Conservation (phyloP, 176 grass and related monocot species). For the Zea luxurians region DNA sequence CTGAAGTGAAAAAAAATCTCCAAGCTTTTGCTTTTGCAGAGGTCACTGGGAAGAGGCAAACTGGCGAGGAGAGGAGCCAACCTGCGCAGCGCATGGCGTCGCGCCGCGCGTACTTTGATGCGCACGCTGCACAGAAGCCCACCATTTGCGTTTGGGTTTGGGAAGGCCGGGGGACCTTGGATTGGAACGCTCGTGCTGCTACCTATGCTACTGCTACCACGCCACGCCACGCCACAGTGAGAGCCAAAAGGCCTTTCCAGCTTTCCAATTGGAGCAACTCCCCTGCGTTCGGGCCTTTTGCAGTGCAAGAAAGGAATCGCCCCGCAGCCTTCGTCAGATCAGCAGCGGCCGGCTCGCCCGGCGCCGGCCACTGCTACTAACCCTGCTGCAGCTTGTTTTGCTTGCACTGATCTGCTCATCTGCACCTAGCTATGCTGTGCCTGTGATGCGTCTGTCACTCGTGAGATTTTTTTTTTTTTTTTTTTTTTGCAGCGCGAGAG, state of each 20-base stretch:
- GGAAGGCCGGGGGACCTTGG: not conserved
- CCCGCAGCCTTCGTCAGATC: conserved; percentile 19
- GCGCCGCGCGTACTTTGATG: conserved; percentile 35
- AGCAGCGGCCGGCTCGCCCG: not conserved
- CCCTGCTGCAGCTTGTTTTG: conserved; percentile 27
- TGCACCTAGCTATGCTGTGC: no score
- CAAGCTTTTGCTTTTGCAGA: not conserved
- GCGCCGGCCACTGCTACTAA: not conserved
- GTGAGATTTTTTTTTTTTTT: not conserved
- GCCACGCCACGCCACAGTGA: not conserved
- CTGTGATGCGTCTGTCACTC: no score
- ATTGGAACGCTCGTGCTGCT: not conserved
- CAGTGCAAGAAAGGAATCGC: conserved; percentile 42
- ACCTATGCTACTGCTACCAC: not conserved
- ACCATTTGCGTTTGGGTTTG: not conserved
- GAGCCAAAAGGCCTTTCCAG: conserved; percentile 20
- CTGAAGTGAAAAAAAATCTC: not conserved
- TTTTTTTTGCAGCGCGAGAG: not conserved
- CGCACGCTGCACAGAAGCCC: not conserved
- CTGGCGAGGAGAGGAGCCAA: not conserved
- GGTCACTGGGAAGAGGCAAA: conserved; percentile 13
- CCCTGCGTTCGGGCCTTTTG: not conserved
- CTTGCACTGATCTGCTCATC: not conserved
- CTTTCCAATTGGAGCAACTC: conserved; percentile 33
- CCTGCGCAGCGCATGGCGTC: not conserved